Base-by-base conservation (phyloP, 2,329 filamentous ascomycete genomes). In the Cucurbitaria berberidis region DNA sequence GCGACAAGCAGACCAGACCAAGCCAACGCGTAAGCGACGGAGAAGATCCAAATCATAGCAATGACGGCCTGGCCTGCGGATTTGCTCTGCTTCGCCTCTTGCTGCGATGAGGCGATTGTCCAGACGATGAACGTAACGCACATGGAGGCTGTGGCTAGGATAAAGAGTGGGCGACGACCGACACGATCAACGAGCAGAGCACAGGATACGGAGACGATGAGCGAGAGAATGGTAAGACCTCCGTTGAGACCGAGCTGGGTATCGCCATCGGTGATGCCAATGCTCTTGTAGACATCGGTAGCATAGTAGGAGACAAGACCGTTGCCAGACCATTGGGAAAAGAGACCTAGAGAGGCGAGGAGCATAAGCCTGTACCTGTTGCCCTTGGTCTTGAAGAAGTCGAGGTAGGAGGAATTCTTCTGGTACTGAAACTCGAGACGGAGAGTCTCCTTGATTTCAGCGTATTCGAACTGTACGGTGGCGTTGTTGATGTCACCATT, bases 301-400 rank as follows among this genome's bases (percentile, higher is more conserved):
- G 86, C 84, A 70, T 89, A 89, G 74, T 89, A 88, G 57, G 81
- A 85, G 66, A 89, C 84, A 1, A 89, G 75, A 16, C 84, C 86
- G 66, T 89, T 89, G 39, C 87, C 86, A 46, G 82, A 85, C 75
- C 87, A 89, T 72, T 89, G 86, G 1, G 85, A 87, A 66, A 89
- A 87, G 61, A 89, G 74, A 64, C 85, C 86, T 16, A 89, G 78
- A 0, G 84, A 87, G 36, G 87, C 71, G 36, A 88, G 77, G 49
- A 89, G 82, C 42, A 82, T 78, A 39, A 89, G 76, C 10, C 87
- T 80, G 77, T 86, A 86, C 46, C 85, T 80, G 77, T 89, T 89
- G 24, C 86, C 86, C 63, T 78, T 81, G 22, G 86, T 89, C 58
- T 75, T 76, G 62, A 89, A 61, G 61, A 89, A 86, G 66, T 88